These are phyloP conservation scores for Aphanomyces cochlioides DNA, from an alignment of 352 stramenopile genomes.

Conservation along the genomic window DNA sequence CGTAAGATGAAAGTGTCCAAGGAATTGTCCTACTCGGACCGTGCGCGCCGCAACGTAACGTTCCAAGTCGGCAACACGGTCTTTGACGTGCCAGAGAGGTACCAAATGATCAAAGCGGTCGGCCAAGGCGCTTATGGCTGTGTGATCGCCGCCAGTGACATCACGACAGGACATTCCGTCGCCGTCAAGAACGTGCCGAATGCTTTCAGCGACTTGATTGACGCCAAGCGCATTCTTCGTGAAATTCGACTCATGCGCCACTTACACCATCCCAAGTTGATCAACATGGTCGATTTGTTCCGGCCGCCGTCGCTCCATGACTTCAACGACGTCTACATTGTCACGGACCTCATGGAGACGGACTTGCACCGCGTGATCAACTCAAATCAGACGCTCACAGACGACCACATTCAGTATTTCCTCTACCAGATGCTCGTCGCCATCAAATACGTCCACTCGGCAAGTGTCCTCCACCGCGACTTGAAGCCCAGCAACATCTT, in stretches of 20 bases:
- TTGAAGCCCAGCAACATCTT: slow-evolving; percentile 97
- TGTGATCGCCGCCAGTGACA: slow-evolving; percentile 86
- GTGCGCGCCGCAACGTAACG: background rate
- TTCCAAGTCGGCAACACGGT: slow-evolving; percentile 27
- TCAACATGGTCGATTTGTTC: slow-evolving; percentile 76
- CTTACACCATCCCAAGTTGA: slow-evolving; percentile 50
- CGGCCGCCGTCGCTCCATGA: slow-evolving; percentile 76
- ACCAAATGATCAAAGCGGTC: slow-evolving; percentile 84
- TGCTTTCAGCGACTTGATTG: slow-evolving; percentile 86
- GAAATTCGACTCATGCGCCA: slow-evolving; percentile 88
- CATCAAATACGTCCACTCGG: slow-evolving; percentile 77
- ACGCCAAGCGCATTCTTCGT: slow-evolving; percentile 83
- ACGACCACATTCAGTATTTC: slow-evolving; percentile 76
- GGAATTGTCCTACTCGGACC: slow-evolving; percentile 1
- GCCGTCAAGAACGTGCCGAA: slow-evolving; percentile 97
- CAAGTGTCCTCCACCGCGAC: slow-evolving; percentile 83
- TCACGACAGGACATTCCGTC: slow-evolving; percentile 81
- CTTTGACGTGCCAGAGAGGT: slow-evolving; percentile 15
- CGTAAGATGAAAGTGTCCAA: background rate
- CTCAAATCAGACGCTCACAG: slow-evolving; percentile 58
- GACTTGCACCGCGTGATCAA: slow-evolving; percentile 78
- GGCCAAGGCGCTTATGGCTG: slow-evolving; percentile 90
- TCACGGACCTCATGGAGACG: slow-evolving; percentile 77
- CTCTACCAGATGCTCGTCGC: slow-evolving; percentile 78
- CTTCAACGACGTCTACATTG: slow-evolving; percentile 87